Conservation (phyloP, 2,329 filamentous ascomycete genomes). For the Trichothecium sympodiale region DNA sequence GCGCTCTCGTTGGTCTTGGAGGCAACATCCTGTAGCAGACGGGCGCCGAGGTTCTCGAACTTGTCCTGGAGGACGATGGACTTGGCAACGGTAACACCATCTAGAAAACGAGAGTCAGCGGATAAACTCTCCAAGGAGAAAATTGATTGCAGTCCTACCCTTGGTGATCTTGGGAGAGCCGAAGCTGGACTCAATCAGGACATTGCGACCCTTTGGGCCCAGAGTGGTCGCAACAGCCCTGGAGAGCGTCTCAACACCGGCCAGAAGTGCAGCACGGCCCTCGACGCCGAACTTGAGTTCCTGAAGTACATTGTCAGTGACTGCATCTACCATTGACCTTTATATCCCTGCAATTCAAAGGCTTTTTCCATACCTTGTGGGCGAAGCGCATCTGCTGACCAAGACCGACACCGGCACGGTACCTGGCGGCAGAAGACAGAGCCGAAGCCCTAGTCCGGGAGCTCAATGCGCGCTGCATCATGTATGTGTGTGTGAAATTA, state of each 20-base stretch:
- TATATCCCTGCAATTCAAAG: not conserved
- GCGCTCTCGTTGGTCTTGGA: constrained; percentile 99
- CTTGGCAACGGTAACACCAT: constrained; percentile 82
- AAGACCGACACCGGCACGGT: constrained; percentile 53
- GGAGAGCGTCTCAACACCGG: constrained; percentile 92
- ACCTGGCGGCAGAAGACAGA: constrained; percentile 59
- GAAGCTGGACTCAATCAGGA: constrained; percentile 96
- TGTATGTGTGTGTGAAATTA: constrained; percentile 30
- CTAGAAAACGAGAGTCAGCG: constrained; percentile 32
- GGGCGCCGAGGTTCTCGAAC: constrained; percentile 98
- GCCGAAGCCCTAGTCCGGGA: constrained; percentile 70
- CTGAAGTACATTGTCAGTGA: too few species aligned
- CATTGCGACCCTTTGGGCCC: constrained; percentile 96
- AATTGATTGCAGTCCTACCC: constrained; percentile 45
- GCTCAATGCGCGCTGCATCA: constrained; percentile 91
- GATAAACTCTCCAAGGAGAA: not conserved
- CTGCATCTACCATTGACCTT: not conserved
- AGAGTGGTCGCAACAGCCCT: constrained; percentile 93
- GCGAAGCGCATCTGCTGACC: constrained; percentile 91
- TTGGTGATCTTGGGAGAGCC: constrained; percentile 99
- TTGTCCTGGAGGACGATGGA: constrained; percentile 94
- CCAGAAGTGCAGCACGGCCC: constrained; percentile 75
- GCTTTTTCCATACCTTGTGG: constrained; percentile 75
- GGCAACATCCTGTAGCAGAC: constrained; percentile 92
- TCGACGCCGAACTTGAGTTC: constrained; percentile 98